These are phyloP conservation scores for Colletotrichum trifolii DNA, from an alignment of 2,329 filamentous ascomycete genomes.

Conservation along the genomic window DNA sequence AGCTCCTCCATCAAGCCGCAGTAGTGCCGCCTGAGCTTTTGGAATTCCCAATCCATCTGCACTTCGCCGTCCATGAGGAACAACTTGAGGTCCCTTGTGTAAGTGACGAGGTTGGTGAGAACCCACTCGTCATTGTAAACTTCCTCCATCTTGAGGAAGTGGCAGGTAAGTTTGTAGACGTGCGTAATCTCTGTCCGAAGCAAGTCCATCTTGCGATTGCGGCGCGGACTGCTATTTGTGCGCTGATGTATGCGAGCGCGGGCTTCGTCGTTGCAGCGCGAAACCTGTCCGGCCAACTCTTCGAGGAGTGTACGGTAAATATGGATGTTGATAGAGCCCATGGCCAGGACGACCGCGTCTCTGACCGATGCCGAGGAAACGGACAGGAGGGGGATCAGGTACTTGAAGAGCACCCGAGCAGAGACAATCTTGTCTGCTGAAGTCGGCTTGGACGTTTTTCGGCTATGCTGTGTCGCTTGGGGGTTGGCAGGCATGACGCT, in stretches of 20 bases:
- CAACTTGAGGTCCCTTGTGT: conserved; percentile 90
- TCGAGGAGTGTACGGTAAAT: conserved; percentile 92
- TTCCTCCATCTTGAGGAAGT: conserved; percentile 83
- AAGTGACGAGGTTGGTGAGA: conserved; percentile 85
- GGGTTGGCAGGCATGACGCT: conserved; percentile 67
- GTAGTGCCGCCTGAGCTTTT: conserved; percentile 90
- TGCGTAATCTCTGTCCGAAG: conserved; percentile 95
- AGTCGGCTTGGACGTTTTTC: conserved; percentile 81
- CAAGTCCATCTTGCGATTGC: conserved; percentile 86
- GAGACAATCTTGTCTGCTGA: conserved; percentile 84
- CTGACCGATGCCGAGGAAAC: conserved; percentile 83
- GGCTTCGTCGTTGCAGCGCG: conserved; percentile 88
- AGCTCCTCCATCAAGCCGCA: conserved; percentile 93
- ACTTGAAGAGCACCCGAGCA: conserved; percentile 89
- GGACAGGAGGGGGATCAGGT: conserved; percentile 87
- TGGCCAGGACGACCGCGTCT: conserved; percentile 88
- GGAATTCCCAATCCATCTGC: conserved; percentile 94
- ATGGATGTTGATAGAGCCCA: conserved; percentile 95
- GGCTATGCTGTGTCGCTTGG: conserved; percentile 76
- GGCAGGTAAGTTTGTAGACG: conserved; percentile 92
- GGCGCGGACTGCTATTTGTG: conserved; percentile 82
- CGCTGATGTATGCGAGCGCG: conserved; percentile 88
- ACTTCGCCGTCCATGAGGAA: conserved; percentile 96
- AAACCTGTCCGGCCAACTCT: conserved; percentile 87
- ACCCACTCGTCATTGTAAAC: conserved; percentile 92